A percentile compares a stretch with the other conserved stretches of the same genome.
Conservation (phyloP, 495 filamentous ascomycete genomes). For the Penicillium diatomitis region DNA sequence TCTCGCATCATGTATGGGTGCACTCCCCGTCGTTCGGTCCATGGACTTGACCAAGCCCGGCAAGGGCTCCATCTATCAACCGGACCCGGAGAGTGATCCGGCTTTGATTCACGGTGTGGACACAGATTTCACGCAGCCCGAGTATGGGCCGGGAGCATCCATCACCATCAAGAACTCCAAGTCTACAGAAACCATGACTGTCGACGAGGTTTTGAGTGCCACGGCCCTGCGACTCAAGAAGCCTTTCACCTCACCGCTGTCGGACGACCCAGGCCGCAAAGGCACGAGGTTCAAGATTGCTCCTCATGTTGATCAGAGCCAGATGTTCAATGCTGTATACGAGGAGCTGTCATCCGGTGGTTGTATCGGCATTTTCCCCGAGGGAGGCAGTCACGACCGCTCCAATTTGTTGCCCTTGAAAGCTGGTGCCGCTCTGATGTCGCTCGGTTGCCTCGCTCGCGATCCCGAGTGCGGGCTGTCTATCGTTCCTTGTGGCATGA, state of each 20-base stretch:
- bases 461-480: constrained; percentile 78
- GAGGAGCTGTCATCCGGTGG: constrained; percentile 67
- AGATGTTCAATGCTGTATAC: constrained; percentile 89
- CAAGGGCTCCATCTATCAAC: constrained; percentile 73
- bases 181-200: constrained; percentile 67
- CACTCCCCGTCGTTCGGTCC: constrained; percentile 82
- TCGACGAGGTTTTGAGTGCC: constrained; percentile 64
- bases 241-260: constrained; percentile 58
- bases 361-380: constrained; percentile 93
- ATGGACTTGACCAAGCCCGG: constrained; percentile 77
- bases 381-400: constrained; percentile 93
- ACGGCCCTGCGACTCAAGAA: constrained; percentile 79
- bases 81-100: constrained; percentile 75
- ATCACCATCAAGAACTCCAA: constrained; percentile 74
- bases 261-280: constrained; percentile 48
- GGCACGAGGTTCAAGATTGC: constrained; percentile 77
- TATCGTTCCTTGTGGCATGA: constrained; percentile 96
- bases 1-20: constrained; percentile 66
- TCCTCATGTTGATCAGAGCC: constrained; percentile 85
- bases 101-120: constrained; percentile 69
- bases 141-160: constrained; percentile 67
- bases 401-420: constrained; percentile 89
- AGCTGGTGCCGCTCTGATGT: constrained; percentile 96
- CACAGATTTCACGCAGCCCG: constrained; percentile 67
- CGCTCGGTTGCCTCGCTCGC: constrained; percentile 79